These are phyloP conservation scores for Mediolabrus comicus DNA, from an alignment of 108 stramenopile species.

Conservation along the genomic window DNA sequence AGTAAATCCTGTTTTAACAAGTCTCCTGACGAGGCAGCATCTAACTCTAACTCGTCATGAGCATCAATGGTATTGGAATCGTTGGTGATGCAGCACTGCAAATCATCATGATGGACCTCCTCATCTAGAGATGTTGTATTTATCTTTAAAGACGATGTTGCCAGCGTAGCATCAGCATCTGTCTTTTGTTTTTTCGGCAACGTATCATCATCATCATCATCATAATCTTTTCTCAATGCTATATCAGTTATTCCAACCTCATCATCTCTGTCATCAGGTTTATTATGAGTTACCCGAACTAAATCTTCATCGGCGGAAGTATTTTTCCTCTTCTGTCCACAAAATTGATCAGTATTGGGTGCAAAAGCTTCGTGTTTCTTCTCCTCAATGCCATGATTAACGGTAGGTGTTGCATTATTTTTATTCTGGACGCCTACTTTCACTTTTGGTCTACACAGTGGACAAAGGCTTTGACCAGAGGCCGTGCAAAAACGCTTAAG, in stretches of 20 bases:
- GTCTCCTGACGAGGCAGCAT: no score
- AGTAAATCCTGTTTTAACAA: no score
- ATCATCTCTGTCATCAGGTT: neutral
- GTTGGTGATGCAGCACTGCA: neutral
- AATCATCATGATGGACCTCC: neutral
- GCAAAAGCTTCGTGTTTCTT: no score
- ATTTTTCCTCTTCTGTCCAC: no score
- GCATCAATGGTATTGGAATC: neutral
- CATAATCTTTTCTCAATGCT: neutral
- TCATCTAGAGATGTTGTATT: neutral
- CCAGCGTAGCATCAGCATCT: neutral
- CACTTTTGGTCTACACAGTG: neutral
- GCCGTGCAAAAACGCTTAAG: slow-evolving; percentile 15
- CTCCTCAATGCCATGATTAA: neutral
- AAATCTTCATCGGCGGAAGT: no score
- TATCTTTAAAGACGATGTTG: no score
- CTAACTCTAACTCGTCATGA: neutral
- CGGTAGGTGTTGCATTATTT: neutral
- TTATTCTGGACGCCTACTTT: neutral
- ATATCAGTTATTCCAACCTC: neutral
- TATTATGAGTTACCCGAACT: no score
- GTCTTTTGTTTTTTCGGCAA: slow-evolving; percentile 1
- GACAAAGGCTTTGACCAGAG: neutral
- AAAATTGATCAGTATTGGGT: no score
- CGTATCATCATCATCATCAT: neutral